phyloP scores from a whole-genome alignment of 2,329 filamentous ascomycete species.

The Xylariaceae sp. region DNA sequence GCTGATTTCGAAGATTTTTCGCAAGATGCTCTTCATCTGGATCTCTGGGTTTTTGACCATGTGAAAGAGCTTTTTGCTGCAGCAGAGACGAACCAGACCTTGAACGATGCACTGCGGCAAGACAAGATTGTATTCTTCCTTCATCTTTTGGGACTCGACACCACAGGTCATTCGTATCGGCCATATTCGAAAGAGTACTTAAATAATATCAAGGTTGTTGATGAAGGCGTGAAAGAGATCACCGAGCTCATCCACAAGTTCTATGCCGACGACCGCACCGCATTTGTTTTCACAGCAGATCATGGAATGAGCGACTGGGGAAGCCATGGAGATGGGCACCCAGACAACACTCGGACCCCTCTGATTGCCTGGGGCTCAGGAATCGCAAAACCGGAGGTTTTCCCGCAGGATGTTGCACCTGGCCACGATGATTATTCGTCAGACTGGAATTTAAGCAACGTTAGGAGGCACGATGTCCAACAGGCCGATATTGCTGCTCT shows the following conservation, averaged over 20 bases:
- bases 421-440: constrained; percentile 90
- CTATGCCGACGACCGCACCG: constrained; percentile 79
- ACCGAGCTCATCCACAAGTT: constrained; percentile 78
- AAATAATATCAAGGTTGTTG: constrained; percentile 90
- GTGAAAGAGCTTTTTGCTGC: constrained; percentile 83
- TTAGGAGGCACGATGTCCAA: constrained; percentile 84
- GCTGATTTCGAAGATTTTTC: constrained; percentile 89
- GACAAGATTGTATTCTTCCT: constrained; percentile 94
- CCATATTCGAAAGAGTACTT: constrained; percentile 96
- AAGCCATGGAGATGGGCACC: constrained; percentile 97
- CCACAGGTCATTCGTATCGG: constrained; percentile 76
- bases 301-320: constrained; percentile 99
- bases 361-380: constrained; percentile 92
- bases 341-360: constrained; percentile 92
- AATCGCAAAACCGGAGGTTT: constrained; percentile 67
- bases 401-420: constrained; percentile 53
- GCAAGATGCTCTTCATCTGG: constrained; percentile 72
- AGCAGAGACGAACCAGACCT: constrained; percentile 71
- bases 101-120: constrained; percentile 68
- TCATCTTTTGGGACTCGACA: constrained; percentile 88
- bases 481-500: constrained; percentile 93
- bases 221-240: constrained; percentile 82
- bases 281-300: constrained; percentile 95
- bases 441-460: constrained; percentile 78
- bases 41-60: constrained; percentile 93